These are phyloP conservation scores for Mortierella sp. DNA, from an alignment of 371 early-diverging fungal genomes.

Conservation along the genomic window DNA sequence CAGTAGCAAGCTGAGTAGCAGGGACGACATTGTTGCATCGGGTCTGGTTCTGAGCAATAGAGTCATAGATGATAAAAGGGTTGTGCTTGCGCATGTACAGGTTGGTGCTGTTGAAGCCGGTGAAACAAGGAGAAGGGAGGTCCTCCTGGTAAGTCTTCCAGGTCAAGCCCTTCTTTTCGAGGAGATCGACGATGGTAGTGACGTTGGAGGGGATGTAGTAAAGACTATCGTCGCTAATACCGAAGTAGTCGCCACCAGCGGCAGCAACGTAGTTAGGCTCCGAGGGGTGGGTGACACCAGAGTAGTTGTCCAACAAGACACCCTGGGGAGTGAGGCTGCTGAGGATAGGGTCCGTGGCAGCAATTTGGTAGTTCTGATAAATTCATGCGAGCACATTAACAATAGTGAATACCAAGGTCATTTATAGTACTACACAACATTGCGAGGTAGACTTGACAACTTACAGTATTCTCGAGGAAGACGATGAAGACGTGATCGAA, in stretches of 20 bases:
- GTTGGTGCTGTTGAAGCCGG: slow-evolving; percentile 28
- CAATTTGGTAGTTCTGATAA: slow-evolving; percentile 21
- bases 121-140: slow-evolving; percentile 59
- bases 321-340: slow-evolving; percentile 17
- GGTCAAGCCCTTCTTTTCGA: slow-evolving; percentile 69
- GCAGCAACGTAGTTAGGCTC: slow-evolving; percentile 59
- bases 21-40: slow-evolving; percentile 67
- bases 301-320: slow-evolving; percentile 39
- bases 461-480: slow-evolving; percentile 50
- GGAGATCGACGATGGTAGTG: slow-evolving; percentile 68
- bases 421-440: not conserved
- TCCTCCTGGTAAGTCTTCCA: slow-evolving; percentile 80
- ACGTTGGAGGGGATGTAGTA: slow-evolving; percentile 54
- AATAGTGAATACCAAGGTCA: not conserved
- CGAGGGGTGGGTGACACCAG: slow-evolving; percentile 60
- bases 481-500: slow-evolving; percentile 54
- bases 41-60: slow-evolving; percentile 58
- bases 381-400: not conserved
- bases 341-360: slow-evolving; percentile 18
- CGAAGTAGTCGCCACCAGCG: slow-evolving; percentile 62
- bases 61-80: slow-evolving; percentile 69
- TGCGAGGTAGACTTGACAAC: not conserved
- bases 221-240: slow-evolving; percentile 58
- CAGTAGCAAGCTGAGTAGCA: slow-evolving; percentile 62
- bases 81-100: slow-evolving; percentile 70